phyloP scores from a whole-genome alignment of 1,284 basidiomycete species.

The Sparassis latifolia region DNA sequence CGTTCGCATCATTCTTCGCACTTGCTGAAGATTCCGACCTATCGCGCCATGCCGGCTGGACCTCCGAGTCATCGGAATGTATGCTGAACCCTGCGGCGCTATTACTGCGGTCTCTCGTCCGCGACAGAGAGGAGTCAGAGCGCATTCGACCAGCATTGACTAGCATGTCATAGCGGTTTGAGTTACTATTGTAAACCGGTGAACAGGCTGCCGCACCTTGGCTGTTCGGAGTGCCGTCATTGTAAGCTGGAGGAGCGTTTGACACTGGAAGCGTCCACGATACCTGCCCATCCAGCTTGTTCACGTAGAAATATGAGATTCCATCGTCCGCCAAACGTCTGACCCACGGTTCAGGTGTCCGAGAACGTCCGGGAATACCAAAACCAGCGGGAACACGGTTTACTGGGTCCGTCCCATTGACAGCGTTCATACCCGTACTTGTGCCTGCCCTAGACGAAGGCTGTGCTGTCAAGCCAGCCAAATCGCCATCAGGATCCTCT shows the following conservation, averaged over 20 bases:
- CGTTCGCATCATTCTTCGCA: conserved; percentile 10
- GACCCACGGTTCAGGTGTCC: conserved; percentile 75
- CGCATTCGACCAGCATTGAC: conserved; percentile 26
- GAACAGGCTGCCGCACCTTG: conserved; percentile 10
- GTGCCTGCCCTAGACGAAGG: conserved; percentile 49
- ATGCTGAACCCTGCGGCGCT: conserved; percentile 47
- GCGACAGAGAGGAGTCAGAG: conserved; percentile 31
- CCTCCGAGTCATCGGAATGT: conserved; percentile 72
- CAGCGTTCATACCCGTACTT: conserved; percentile 39
- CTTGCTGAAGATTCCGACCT: conserved; percentile 18
- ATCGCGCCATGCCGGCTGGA: conserved; percentile 49
- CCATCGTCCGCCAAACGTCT: conserved; percentile 80
- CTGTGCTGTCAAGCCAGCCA: conserved; percentile 48
- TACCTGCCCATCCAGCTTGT: conserved; percentile 62
- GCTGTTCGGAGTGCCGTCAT: conserved; percentile 7
- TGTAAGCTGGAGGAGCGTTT: conserved; percentile 9
- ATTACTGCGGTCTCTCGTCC: conserved; percentile 25
- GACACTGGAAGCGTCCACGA: conserved; percentile 58
- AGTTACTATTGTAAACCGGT: conserved; percentile 11
- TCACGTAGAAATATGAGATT: conserved; percentile 75
- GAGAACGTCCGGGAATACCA: conserved; percentile 49
- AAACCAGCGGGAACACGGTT: conserved; percentile 44
- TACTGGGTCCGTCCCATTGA: conserved; percentile 11
- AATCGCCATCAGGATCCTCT: conserved; percentile 51
- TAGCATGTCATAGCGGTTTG: conserved; percentile 5